Evolutionary conservation across 2,329 filamentous ascomycete species (phyloP), one percentile per base, ranked within the genome.

Genomic region (Akanthomyces dipterigenus): DNA sequence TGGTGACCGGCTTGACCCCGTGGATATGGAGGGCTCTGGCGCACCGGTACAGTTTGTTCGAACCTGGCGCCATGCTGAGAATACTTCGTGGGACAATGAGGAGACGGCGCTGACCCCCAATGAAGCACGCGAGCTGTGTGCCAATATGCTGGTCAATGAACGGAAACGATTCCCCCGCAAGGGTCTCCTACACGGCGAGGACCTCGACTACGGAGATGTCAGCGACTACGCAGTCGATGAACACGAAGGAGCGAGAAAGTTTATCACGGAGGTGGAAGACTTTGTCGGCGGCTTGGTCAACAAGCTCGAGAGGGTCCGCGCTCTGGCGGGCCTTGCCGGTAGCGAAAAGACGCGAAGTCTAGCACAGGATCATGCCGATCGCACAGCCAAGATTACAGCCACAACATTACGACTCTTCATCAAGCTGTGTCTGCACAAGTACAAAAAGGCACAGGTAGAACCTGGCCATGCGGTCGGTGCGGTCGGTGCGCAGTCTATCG

Each of bases 401-500:
- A 82, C 78, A 1, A 93, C 91, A 0, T 78, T 98, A 18, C 78
- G 82, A 48, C 79, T 83, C 1, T 99, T 98, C 73, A 87, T 99
- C 67, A 79, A 82, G 31, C 80, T 93, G 42, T 98, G 93, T 71
- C 78, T 98, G 55, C 85, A 87, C 67, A 98, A 98, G 74, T 97
- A 96, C 74, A 88, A 91, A 67, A 90, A 88, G 73, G 93, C 93
- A 1, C 90, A 91, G 66, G 90, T 96, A 22, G 93, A 99, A 72
- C 93, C 95, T 14, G 95, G 95, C 3, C 93, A 98, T 70, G 93
- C 95, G 5, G 95, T 99, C 0, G 95, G 95, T 64, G 95, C 95
- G 18, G 92, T 98, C 42, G 95, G 95, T 66, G 95, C 95, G 1
- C 95, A 99, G 74, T 98, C 93, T 1, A 99, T 99, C 68, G 95